These are phyloP conservation scores for Rhodotorula glutinis DNA, from an alignment of 1,284 basidiomycete species.

Conservation along the genomic window DNA sequence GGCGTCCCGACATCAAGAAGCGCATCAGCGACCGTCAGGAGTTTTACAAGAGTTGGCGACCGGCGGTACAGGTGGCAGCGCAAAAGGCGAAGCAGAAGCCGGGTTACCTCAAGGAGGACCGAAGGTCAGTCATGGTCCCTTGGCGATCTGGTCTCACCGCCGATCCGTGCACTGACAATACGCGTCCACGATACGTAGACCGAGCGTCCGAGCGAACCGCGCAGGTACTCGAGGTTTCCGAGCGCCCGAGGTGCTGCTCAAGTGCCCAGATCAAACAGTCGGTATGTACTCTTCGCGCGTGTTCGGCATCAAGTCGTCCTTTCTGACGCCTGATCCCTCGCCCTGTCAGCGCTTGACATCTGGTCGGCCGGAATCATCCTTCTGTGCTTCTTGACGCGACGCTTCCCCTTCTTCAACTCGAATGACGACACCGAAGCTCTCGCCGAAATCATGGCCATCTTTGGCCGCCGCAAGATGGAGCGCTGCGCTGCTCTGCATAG, in stretches of 20 bases:
- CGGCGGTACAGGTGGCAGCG: slow-evolving; percentile 56
- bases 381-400: slow-evolving; percentile 83
- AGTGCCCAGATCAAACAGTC: slow-evolving; percentile 89
- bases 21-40: slow-evolving; percentile 40
- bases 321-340: neutral
- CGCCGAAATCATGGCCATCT: slow-evolving; percentile 86
- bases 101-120: slow-evolving; percentile 51
- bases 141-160: neutral
- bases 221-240: slow-evolving; percentile 96
- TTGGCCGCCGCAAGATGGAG: slow-evolving; percentile 81
- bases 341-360: slow-evolving; percentile 78
- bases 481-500: slow-evolving; percentile 83
- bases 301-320: neutral
- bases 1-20: slow-evolving; percentile 21
- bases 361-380: slow-evolving; percentile 95
- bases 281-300: slow-evolving; percentile 56
- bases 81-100: slow-evolving; percentile 47
- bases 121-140: slow-evolving; percentile 42
- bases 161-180: too few species aligned
- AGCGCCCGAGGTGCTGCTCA: slow-evolving; percentile 92
- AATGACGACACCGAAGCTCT: slow-evolving; percentile 92
- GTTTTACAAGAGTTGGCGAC: slow-evolving; percentile 33
- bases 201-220: slow-evolving; percentile 87
- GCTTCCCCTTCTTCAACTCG: slow-evolving; percentile 93
- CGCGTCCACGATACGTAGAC: slow-evolving; percentile 46